A percentile compares a stretch with the other conserved stretches of the same genome.
phyloP scores from a whole-genome alignment of 345 rosid genomes.

The Eucalyptus tenuipes region DNA sequence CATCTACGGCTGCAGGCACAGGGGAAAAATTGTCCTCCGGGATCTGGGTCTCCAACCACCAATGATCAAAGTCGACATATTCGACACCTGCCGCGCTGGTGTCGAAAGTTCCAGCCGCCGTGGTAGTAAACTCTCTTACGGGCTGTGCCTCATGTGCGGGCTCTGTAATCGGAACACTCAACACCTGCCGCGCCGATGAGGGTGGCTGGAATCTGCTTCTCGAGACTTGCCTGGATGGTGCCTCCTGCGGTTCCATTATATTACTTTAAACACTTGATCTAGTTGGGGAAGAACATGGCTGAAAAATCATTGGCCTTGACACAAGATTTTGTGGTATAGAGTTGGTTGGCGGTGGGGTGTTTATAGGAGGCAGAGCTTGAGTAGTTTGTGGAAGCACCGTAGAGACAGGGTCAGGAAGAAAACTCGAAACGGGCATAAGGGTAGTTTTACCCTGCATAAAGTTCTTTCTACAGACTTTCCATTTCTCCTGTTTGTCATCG shows the following conservation, averaged over 20 bases:
- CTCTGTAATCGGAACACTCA: background rate
- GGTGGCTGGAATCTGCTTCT: slow-evolving; percentile 10
- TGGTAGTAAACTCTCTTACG: background rate
- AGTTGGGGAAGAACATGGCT: slow-evolving; percentile 32
- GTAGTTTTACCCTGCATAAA: background rate
- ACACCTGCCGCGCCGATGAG: background rate
- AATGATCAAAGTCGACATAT: background rate
- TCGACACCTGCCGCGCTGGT: background rate
- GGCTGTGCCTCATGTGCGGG: background rate
- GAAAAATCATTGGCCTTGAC: background rate
- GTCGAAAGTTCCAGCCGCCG: background rate
- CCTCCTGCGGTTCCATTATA: slow-evolving; percentile 8
- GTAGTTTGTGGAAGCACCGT: background rate
- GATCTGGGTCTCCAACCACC: slow-evolving; percentile 6
- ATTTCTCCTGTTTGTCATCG: slow-evolving; percentile 43
- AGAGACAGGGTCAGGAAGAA: background rate
- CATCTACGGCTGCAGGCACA: slow-evolving; percentile 12
- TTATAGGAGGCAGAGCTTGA: background rate
- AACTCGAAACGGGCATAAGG: slow-evolving; percentile 1
- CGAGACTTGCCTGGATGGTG: background rate
- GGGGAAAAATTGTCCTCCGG: background rate
- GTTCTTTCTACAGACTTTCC: slow-evolving; percentile 47
- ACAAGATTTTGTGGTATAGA: slow-evolving; percentile 1
- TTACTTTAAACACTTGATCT: slow-evolving; percentile 7
- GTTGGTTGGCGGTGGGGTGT: slow-evolving; percentile 1